Conservation (phyloP, 768 basidiomycete species). For the Hebeloma cylindrosporum region DNA sequence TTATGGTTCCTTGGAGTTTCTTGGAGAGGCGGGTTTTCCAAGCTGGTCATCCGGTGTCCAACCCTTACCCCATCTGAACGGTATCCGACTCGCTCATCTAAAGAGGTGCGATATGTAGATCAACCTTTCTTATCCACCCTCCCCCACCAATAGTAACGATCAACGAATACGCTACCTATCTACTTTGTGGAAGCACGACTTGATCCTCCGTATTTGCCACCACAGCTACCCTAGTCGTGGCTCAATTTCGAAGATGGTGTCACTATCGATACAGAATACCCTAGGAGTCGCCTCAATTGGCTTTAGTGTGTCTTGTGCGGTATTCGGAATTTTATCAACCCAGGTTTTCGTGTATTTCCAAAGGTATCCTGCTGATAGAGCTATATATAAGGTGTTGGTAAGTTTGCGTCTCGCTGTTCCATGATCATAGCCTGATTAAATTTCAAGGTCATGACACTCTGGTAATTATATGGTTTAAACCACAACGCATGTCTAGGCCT, state of each 20-base stretch:
- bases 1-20: too few species aligned
- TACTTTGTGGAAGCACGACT: background rate
- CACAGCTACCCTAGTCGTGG: background rate
- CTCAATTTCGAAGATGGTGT: conserved; percentile 12
- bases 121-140: too few species aligned
- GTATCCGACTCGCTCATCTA: conserved; percentile 2
- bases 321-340: conserved; percentile 40
- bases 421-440: background rate
- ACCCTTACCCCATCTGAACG: conserved; percentile 3
- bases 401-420: conserved; percentile 8
- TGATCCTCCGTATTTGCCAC: background rate
- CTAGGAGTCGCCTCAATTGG: conserved; percentile 42
- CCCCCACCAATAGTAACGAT: background rate
- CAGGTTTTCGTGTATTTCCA: conserved; percentile 40
- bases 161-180: background rate
- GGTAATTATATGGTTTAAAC: conserved; percentile 16
- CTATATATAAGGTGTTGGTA: conserved; percentile 35
- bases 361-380: conserved; percentile 37
- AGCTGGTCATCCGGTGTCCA: too few species aligned
- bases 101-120: too few species aligned
- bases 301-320: conserved; percentile 37
- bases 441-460: conserved; percentile 29
- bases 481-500: background rate
- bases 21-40: too few species aligned
- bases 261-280: conserved; percentile 31